Base-by-base conservation (phyloP, 2,329 filamentous ascomycete species). In the Cryphonectria parasitica region DNA sequence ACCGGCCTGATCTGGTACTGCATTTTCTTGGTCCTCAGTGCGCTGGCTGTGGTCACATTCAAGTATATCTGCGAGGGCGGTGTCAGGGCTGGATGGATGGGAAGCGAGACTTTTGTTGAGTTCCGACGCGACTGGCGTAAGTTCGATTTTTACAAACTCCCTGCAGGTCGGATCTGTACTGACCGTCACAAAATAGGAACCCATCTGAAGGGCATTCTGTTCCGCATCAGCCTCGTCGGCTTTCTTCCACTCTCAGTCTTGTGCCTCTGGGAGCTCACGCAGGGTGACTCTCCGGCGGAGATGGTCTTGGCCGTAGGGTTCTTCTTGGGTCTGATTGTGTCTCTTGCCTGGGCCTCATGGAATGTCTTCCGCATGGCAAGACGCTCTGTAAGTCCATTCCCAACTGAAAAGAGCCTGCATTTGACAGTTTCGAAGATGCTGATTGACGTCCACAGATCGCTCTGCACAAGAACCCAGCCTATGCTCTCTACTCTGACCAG, bases 401-500 rank as follows among this genome's bases (percentile, higher is more conserved):
- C 7, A 15, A 28, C 39, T 2, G 22, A 25, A 3, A 25, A 7
- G 6, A 45, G 17, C 43, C 1, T 31, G 60, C 8, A 22, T 15
- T 17, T 39, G 34, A 25, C 41, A 62, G 19, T 22, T 11, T 11
- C 28, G 39, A 15, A n/a, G 61, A 41, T 64, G 36, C 61, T 64
- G 25, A 63, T 43, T 63, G 66, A 67, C 43, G 25, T 25, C 25
- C 22, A 41, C 28, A 68, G 66, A 72, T 95, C 74, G 82, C 87
- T 65, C 93, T 96, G 89, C 93, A 97, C 87, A 94, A 94, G 83
- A 97, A 96, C 82, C 92, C 93, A 25, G 93, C 93, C 54, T 96
- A 96, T 80, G 95, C 96, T 76, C 89, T 97, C 70, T 97, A 95
- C 83, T 96, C 93, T 10, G 93, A 97, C 78, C 92, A 93, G 4